Evolutionary conservation across 129 eudicot genomes (phyloP).

Genomic region (Lactuca sativa): DNA sequence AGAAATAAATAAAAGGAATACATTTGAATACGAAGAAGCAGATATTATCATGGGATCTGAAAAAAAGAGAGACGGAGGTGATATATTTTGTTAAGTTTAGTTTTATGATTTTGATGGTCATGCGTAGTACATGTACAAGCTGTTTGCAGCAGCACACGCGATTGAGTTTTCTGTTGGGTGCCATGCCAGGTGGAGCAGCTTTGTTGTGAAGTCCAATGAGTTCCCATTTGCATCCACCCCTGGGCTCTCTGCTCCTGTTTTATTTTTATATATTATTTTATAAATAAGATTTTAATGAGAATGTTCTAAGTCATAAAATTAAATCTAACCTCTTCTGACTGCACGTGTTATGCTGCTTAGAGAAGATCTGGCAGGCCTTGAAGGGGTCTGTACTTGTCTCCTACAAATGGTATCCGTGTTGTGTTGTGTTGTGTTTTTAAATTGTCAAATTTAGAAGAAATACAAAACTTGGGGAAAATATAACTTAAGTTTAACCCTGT

Average conservation of each 20-base stretch:
- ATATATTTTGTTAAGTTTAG: no score
- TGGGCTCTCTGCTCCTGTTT: conserved; percentile 42
- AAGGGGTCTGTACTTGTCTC: conserved; percentile 87
- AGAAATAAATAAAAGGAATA: conserved; percentile 34
- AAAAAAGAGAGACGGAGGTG: no score
- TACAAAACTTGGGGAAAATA: background rate
- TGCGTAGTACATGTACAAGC: conserved; percentile 99
- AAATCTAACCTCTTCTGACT: conserved; percentile 76
- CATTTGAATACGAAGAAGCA: no score
- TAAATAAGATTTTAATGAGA: background rate
- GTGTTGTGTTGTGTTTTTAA: background rate
- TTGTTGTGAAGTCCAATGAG: conserved; percentile 88
- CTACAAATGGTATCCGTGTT: conserved; percentile 27
- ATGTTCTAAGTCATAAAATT: background rate
- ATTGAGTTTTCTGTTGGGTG: conserved; percentile 94
- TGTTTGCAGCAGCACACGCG: conserved; percentile 99
- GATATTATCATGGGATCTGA: no score
- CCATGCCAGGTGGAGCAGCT: conserved; percentile 97
- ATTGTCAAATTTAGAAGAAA: background rate
- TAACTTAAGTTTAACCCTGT: background rate
- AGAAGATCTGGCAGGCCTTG: conserved; percentile 91
- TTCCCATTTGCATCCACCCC: conserved; percentile 88
- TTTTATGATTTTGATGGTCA: conserved; percentile 19
- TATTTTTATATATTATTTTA: background rate
- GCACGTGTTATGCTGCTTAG: conserved; percentile 87